Evolutionary conservation across 345 rosid species (phyloP).

Genomic region (Acer yangbiense): DNA sequence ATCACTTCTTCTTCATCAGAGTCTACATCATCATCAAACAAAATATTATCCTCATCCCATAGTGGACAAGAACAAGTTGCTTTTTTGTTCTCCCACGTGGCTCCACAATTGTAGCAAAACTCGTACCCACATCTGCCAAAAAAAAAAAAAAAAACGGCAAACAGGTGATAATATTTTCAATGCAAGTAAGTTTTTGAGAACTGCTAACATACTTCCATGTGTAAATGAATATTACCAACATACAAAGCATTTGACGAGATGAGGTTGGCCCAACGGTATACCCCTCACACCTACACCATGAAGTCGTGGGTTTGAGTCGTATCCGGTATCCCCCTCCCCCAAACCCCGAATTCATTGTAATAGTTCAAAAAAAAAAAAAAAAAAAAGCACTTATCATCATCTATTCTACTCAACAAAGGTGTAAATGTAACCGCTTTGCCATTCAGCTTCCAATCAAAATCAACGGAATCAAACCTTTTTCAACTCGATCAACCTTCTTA

Average conservation of each 20-base stretch:
- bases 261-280: no score
- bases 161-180: neutral
- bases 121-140: slow-evolving; percentile 53
- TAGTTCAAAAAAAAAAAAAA: no score
- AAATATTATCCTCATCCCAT: slow-evolving; percentile 52
- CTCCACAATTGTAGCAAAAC: slow-evolving; percentile 77
- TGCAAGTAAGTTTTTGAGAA: neutral
- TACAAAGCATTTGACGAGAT: neutral
- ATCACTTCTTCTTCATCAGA: slow-evolving; percentile 17
- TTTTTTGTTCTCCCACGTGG: slow-evolving; percentile 54
- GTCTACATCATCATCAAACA: slow-evolving; percentile 20
- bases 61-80: slow-evolving; percentile 62
- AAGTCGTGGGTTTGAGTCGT: no score
- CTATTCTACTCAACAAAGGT: neutral
- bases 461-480: neutral
- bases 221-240: neutral
- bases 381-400: no score
- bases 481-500: neutral
- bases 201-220: neutral
- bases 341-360: no score
- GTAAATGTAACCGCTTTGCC: neutral
- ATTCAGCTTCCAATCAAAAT: neutral
- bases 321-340: no score
- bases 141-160: slow-evolving; percentile 11
- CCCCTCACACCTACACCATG: no score